phyloP scores from a whole-genome alignment of 140 eudicot species.

The Senecio squalidus region DNA sequence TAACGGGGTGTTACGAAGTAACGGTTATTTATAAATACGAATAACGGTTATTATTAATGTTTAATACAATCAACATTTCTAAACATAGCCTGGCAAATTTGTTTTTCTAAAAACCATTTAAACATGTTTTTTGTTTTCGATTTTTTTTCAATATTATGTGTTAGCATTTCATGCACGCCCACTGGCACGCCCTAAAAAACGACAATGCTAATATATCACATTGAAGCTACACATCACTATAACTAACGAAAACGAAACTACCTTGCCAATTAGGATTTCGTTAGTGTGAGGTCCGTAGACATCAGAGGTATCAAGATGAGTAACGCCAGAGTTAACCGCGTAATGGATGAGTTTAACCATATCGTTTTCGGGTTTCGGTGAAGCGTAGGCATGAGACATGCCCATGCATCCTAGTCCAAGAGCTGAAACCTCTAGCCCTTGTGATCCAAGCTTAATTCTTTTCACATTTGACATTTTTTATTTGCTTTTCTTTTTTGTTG shows the following conservation, averaged over 20 bases:
- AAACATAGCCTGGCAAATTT: no score
- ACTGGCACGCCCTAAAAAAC: no score
- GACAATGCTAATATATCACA: no score
- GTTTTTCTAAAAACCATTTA: no score
- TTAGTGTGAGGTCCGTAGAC: slow-evolving; percentile 44
- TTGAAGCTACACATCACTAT: neutral
- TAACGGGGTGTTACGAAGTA: no score
- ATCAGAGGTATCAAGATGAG: slow-evolving; percentile 40
- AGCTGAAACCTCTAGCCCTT: slow-evolving; percentile 58
- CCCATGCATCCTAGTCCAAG: slow-evolving; percentile 69
- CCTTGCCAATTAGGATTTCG: slow-evolving; percentile 43
- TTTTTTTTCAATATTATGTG: no score
- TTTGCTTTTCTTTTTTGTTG: neutral
- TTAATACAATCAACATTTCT: no score
- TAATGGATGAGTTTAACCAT: slow-evolving; percentile 38
- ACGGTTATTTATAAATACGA: no score
- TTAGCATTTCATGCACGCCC: no score
- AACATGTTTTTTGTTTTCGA: no score
- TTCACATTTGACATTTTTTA: slow-evolving; percentile 16
- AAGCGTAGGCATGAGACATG: slow-evolving; percentile 29
- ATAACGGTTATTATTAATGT: no score
- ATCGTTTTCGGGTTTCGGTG: slow-evolving; percentile 30
- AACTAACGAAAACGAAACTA: neutral
- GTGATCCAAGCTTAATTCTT: slow-evolving; percentile 63
- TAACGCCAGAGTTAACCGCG: slow-evolving; percentile 36